Evolutionary conservation across 2,329 filamentous ascomycete species (phyloP).

Genomic region (Pestalotiopsis fici): DNA sequence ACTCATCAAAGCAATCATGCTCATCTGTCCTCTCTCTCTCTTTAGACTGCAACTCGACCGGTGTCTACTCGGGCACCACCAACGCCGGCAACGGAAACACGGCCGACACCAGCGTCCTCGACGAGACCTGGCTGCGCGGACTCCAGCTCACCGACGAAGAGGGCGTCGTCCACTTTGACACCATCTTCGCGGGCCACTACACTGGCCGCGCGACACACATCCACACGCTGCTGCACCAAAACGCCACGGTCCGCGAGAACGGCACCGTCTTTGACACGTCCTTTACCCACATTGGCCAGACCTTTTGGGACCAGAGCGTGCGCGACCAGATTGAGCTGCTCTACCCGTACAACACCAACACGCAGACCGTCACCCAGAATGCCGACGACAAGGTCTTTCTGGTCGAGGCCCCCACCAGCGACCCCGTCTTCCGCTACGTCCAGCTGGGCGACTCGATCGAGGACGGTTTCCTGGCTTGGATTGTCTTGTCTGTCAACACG

Average conservation of each 20-base stretch:
- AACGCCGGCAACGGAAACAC: constrained; percentile 31
- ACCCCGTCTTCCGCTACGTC: constrained; percentile 58
- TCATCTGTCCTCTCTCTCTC: constrained; percentile 51
- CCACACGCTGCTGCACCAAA: constrained; percentile 35
- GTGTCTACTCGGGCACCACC: constrained; percentile 36
- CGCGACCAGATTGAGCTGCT: constrained; percentile 45
- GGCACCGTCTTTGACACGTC: constrained; percentile 45
- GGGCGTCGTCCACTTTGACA: constrained; percentile 48
- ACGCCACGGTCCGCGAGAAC: constrained; percentile 41
- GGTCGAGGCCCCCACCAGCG: constrained; percentile 46
- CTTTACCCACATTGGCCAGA: constrained; percentile 59
- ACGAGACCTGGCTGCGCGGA: constrained; percentile 48
- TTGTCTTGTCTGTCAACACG: constrained; percentile 46
- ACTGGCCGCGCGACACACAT: constrained; percentile 38
- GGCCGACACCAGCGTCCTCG: constrained; percentile 35
- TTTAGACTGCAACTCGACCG: constrained; percentile 46
- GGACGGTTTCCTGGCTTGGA: constrained; percentile 52
- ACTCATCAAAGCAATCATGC: constrained; percentile 49
- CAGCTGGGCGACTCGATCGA: constrained; percentile 49
- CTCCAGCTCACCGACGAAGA: constrained; percentile 46
- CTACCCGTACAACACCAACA: constrained; percentile 44
- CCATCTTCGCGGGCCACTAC: constrained; percentile 45
- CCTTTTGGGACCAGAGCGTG: constrained; percentile 61
- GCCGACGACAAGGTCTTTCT: constrained; percentile 49
- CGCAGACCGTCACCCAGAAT: constrained; percentile 45